Evolutionary conservation across 495 filamentous ascomycete species (phyloP), one percentile per base, ranked within the genome.

Genomic region (Annulohypoxylon maeteangense): DNA sequence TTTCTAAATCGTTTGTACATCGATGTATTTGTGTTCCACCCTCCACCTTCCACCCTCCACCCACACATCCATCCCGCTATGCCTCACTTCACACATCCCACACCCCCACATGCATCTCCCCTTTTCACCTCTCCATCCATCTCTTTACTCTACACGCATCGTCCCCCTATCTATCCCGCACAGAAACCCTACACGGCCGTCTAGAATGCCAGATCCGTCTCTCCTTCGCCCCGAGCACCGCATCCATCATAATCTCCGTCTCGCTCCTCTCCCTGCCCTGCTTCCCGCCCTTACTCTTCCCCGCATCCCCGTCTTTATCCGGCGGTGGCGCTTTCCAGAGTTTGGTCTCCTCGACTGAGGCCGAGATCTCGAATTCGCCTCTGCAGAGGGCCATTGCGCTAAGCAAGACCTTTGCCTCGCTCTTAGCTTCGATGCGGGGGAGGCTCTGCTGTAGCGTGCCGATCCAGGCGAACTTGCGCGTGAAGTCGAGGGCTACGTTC

Each of bases 301-400:
- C 36, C 12, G 4, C 11, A 40, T 12, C 11, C 36, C 36, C 36
- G n/a, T 29, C 12, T 11, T 29, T 38, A 44, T 68, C 54, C 68
- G 25, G n/a, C 1, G 54, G 12, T n/a, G n/a, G n/a, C 44, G 76
- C 67, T 74, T 67, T 40, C 84, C 79, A 71, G 75, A 86, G 42
- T 68, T 76, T 83, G 1, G 92, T 87, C 83, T 97, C 94, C 79
- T 98, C 94, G 0, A 97, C 88, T 12, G 86, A 90, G 1, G 90
- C 94, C 23, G 86, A 87, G 55, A 97, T 85, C 77, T 97, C 93
- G 75, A 93, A 97, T 62, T 91, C 89, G 6, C 94, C 94, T 45
- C 89, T 84, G 59, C 91, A 92, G 32, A 97, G 85, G 12, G 89
- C 87, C 36, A 90, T 90, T 23, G 93, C 83, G 0, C 89, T 91